A percentile compares a stretch with the other conserved stretches of the same genome.
phyloP scores from a whole-genome alignment of 2,329 filamentous ascomycete species.

The Pseudogymnoascus sp. region DNA sequence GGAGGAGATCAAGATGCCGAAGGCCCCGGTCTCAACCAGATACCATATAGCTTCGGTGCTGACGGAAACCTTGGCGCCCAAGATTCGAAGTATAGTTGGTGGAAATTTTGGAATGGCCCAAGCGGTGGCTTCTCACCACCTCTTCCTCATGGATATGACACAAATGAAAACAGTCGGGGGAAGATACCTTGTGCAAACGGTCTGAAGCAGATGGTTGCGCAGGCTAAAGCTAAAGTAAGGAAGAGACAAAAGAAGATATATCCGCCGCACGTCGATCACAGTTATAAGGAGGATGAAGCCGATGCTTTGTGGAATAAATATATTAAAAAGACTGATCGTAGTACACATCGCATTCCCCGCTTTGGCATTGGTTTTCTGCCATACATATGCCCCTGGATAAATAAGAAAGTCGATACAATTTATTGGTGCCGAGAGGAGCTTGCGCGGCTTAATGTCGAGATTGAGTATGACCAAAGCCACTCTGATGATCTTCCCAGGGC shows the following conservation, averaged over 20 bases:
- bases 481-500: conserved; percentile 82
- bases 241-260: conserved; percentile 40
- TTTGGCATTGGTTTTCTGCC: conserved; percentile 36
- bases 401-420: conserved; percentile 90
- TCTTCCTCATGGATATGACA: conserved; percentile 7
- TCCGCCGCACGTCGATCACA: conserved; percentile 52
- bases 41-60: background rate
- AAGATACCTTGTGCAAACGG: background rate
- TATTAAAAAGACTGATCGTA: conserved; percentile 71
- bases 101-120: conserved; percentile 8
- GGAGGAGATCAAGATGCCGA: background rate
- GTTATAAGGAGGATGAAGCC: conserved; percentile 54
- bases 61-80: background rate
- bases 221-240: background rate
- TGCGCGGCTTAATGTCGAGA: conserved; percentile 84
- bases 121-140: background rate
- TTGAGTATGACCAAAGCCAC: conserved; percentile 79
- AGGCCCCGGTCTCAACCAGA: background rate
- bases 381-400: conserved; percentile 52
- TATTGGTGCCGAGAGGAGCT: conserved; percentile 83
- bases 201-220: background rate
- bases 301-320: conserved; percentile 75
- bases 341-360: conserved; percentile 69
- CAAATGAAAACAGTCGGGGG: background rate
- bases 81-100: conserved; percentile 2